These are phyloP conservation scores for Coccomyxa subellipsoidea DNA, from an alignment of 163 green algal genomes.

Conservation along the genomic window DNA sequence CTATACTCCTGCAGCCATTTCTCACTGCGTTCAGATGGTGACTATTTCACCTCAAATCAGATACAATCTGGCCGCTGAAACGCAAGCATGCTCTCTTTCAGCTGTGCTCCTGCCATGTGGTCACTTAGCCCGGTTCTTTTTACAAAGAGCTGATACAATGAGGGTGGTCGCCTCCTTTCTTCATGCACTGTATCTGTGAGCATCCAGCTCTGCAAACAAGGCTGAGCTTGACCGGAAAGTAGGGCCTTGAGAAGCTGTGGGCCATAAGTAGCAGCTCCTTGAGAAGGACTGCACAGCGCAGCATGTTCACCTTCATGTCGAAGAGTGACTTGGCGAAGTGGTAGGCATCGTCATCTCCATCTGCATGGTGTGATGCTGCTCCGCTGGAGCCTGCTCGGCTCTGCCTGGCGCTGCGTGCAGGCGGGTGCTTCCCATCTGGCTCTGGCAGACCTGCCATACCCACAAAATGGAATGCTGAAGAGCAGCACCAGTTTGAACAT, in stretches of 20 bases:
- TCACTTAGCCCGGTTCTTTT: too few species aligned
- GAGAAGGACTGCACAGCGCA: too few species aligned
- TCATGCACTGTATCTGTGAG: not conserved
- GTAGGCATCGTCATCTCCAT: constrained; percentile 38
- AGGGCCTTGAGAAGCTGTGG: too few species aligned
- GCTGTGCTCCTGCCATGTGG: not conserved
- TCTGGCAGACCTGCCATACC: constrained; percentile 8
- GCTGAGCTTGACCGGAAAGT: too few species aligned
- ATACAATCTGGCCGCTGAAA: not conserved
- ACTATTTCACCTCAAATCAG: not conserved
- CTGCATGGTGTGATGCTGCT: not conserved
- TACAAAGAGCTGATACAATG: not conserved
- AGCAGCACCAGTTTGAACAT: not conserved
- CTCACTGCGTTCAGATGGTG: not conserved
- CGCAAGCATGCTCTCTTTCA: not conserved
- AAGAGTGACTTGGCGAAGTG: constrained; percentile 60
- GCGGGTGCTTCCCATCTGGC: constrained; percentile 1
- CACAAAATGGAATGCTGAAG: too few species aligned
- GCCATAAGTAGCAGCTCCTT: too few species aligned
- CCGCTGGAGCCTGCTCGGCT: not conserved
- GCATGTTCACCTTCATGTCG: constrained; percentile 66
- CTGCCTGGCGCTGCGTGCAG: not conserved
- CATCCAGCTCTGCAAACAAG: too few species aligned
- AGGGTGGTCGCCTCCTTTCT: not conserved
- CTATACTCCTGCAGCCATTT: constrained; percentile 60